A percentile compares a stretch with the other conserved stretches of the same genome.
Evolutionary conservation across 2,329 filamentous ascomycete genomes (phyloP).

Genomic region (Graphilbum fragrans): DNA sequence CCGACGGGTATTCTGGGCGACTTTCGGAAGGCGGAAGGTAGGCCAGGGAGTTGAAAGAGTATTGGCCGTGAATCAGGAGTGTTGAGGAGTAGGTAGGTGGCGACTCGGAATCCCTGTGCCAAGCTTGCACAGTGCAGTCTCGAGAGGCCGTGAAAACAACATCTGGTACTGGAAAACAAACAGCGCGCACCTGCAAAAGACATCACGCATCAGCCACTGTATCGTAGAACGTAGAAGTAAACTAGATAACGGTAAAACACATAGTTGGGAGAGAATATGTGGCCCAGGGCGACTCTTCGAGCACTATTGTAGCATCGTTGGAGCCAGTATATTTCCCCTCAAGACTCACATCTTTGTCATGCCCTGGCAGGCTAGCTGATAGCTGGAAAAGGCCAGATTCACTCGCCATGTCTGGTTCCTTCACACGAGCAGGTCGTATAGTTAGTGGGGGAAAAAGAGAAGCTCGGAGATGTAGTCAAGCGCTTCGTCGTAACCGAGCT

Average conservation of each 20-base stretch:
- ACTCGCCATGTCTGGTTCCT: background rate
- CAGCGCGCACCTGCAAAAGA: conserved; percentile 62
- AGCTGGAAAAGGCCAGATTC: background rate
- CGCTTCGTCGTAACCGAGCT: no score
- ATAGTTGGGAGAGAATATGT: no score
- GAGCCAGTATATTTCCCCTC: no score
- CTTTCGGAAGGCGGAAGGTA: conserved; percentile 53
- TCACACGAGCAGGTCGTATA: no score
- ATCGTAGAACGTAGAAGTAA: no score
- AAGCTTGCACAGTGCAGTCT: conserved; percentile 81
- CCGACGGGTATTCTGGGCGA: conserved; percentile 51
- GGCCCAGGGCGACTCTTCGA: no score
- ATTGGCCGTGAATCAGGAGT: conserved; percentile 67
- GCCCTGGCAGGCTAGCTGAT: background rate
- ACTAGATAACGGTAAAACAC: no score
- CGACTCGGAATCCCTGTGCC: conserved; percentile 49
- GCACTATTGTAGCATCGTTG: no score
- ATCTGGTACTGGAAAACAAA: conserved; percentile 63
- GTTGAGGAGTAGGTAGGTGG: conserved; percentile 64
- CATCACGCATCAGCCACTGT: no score
- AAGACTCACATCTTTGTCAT: background rate
- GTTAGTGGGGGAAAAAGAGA: no score
- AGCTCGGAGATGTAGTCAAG: no score
- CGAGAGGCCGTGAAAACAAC: conserved; percentile 71
- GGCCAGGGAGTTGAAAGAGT: conserved; percentile 79